Evolutionary conservation across 108 stramenopile species (phyloP).

Genomic region (Cylindrotheca closterium): DNA sequence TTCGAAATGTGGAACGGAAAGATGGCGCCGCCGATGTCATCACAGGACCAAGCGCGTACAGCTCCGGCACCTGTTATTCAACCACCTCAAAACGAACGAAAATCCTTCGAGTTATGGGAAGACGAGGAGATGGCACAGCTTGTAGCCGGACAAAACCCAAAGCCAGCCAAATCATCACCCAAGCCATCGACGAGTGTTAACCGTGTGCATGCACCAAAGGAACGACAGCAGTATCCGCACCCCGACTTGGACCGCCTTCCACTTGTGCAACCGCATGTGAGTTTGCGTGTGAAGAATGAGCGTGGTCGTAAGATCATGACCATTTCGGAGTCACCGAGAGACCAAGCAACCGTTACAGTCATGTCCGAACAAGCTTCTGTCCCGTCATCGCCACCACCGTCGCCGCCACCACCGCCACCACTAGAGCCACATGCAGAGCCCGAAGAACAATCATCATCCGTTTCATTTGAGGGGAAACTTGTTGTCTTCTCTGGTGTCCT

Average conservation of each 20-base stretch:
- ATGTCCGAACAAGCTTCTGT: neutral
- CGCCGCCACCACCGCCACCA: neutral
- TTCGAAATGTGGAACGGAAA: slow-evolving; percentile 30
- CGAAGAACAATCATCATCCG: too few species aligned
- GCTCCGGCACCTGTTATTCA: neutral
- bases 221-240: neutral
- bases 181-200: neutral
- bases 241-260: too few species aligned
- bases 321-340: neutral
- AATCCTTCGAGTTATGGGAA: neutral
- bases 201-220: too few species aligned
- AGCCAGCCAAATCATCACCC: neutral
- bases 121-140: neutral
- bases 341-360: too few species aligned
- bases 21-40: neutral
- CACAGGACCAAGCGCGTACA: too few species aligned
- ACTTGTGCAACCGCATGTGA: neutral
- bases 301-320: neutral
- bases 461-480: neutral
- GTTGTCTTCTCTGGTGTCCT: slow-evolving; percentile 25
- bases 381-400: neutral
- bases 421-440: neutral
- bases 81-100: neutral
- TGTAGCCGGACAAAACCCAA: neutral
- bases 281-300: neutral